Base-by-base conservation (phyloP, 306 rosid species). In the Inga leiocalycina region DNA sequence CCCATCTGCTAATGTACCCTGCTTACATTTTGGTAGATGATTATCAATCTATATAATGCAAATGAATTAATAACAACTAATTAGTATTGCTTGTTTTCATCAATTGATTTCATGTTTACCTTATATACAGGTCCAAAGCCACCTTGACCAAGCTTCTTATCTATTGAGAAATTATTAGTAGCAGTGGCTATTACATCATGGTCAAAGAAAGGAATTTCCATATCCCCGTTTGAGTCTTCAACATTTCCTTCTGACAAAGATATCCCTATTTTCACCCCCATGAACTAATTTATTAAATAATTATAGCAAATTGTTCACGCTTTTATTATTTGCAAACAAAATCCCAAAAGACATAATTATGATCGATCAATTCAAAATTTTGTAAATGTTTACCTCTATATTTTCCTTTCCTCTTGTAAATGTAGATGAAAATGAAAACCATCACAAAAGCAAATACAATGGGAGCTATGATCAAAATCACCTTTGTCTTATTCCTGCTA, bases 91-190 rank as follows among this genome's bases (percentile, higher is more conserved):
- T 46, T 46, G 51, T 3, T 46, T 46, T 45, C 49, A 45, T 45
- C 13, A 11, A 46, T 46, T 11, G 51, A 12, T 12, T 61, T 4
- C 1, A 35, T 39, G 64, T 46, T 85, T 86, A 85, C 93, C 91
- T 49, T 76, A 67, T 84, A 88, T 4, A 92, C 96, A 7, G 91
- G 85, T 20, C 93, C 92, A 37, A 92, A 92, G 30, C 89, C 92
- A 32, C 96, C 92, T 86, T 90, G 81, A 5, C 91, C 93, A 4
- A 88, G 88, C 86, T 89, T 87, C 6, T 84, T 87, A 5, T 64
- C 8, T 15, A 1, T 27, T 45, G 92, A 85, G 62, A 92, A 88
- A 78, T 84, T 74, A 20, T 87, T 74, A 5, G 95, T 92, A 34
- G 95, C 95, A 27, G 9, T 51, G 4, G 65, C 66, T 84, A 90